phyloP scores from a whole-genome alignment of 345 rosid genomes.

The Viola odorata region DNA sequence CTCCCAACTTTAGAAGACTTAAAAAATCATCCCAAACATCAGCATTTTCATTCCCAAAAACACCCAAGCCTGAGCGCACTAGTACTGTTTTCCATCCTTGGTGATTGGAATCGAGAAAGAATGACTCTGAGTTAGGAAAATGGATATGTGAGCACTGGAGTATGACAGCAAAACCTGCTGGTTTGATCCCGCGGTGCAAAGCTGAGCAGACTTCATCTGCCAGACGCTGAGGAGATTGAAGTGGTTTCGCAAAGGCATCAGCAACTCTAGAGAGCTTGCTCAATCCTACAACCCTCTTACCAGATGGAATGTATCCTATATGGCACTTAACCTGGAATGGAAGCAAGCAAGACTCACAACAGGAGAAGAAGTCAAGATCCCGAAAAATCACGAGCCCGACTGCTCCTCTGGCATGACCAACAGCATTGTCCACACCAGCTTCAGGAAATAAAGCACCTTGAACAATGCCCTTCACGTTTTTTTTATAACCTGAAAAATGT shows the following conservation, averaged over 20 bases:
- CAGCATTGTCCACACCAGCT: conserved; percentile 58
- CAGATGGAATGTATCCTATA: conserved; percentile 80
- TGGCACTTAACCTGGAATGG: conserved; percentile 88
- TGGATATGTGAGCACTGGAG: conserved; percentile 81
- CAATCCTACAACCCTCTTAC: conserved; percentile 71
- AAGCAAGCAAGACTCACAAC: conserved; percentile 85
- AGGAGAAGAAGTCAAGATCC: conserved; percentile 87
- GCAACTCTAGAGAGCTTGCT: conserved; percentile 92
- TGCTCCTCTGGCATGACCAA: conserved; percentile 82
- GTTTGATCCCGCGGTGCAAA: conserved; percentile 67
- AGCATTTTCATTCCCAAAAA: conserved; percentile 55
- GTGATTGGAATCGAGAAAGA: conserved; percentile 41
- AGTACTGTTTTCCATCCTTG: conserved; percentile 46
- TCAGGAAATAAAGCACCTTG: conserved; percentile 92
- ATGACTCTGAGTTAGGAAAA: conserved; percentile 51
- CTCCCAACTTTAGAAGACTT: conserved; percentile 56
- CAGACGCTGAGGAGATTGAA: conserved; percentile 78
- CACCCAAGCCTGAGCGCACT: conserved; percentile 70
- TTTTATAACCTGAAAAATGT: conserved; percentile 61
- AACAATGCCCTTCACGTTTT: conserved; percentile 62
- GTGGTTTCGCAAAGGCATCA: conserved; percentile 79
- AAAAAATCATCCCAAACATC: conserved; percentile 64
- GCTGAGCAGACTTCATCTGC: conserved; percentile 74
- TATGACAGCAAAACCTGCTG: conserved; percentile 79
- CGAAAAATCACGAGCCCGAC: conserved; percentile 88